These are phyloP conservation scores for Alternaria infectoria DNA, from an alignment of 2,329 filamentous ascomycete genomes.

Conservation along the genomic window DNA sequence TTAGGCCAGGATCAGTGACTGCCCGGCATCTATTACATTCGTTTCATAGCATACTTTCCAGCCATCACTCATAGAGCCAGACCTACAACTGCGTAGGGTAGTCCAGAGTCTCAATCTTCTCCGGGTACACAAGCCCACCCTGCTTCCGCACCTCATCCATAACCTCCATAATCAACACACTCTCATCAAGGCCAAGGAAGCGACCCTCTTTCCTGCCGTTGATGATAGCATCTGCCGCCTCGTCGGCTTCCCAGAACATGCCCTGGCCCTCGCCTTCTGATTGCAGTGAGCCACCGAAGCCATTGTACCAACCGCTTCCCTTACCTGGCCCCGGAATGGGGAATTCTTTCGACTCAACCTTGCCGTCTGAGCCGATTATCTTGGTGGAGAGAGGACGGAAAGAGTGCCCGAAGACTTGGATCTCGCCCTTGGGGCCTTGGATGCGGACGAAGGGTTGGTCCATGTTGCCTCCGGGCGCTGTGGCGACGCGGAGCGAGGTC, in stretches of 20 bases:
- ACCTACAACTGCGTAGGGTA: conserved; percentile 39
- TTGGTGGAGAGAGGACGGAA: conserved; percentile 72
- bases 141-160: conserved; percentile 74
- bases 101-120: conserved; percentile 65
- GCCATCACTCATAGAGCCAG: background rate
- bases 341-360: conserved; percentile 56
- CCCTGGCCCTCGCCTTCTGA: conserved; percentile 71
- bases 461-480: conserved; percentile 62
- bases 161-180: conserved; percentile 81
- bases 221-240: conserved; percentile 74
- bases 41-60: background rate
- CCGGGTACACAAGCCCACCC: conserved; percentile 67
- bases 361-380: conserved; percentile 62
- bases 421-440: conserved; percentile 80
- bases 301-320: conserved; percentile 56
- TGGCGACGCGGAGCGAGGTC: conserved; percentile 51
- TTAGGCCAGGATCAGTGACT: background rate
- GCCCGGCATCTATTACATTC: background rate
- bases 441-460: conserved; percentile 75
- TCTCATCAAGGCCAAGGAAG: conserved; percentile 70
- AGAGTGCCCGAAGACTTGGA: conserved; percentile 76
- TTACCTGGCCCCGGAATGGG: conserved; percentile 55
- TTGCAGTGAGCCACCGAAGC: conserved; percentile 51
- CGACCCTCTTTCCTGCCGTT: conserved; percentile 80
- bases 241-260: conserved; percentile 90